A percentile compares a stretch with the other conserved stretches of the same genome.
Conservation (phyloP, 371 early-diverging fungal genomes). For the Mucor plumbeus region DNA sequence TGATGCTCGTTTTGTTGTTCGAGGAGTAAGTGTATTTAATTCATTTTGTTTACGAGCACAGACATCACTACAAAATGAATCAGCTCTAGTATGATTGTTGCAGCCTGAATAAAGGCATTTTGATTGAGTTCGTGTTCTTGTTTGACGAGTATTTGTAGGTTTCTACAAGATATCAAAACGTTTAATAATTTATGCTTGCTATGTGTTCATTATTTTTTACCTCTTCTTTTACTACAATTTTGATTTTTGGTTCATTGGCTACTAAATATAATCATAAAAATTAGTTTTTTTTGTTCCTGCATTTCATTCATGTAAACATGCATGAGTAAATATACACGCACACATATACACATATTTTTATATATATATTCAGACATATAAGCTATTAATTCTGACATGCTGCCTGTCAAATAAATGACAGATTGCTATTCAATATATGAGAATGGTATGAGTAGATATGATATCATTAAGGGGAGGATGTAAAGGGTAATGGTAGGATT, state of each 20-base stretch:
- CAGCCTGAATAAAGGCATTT: constrained; percentile 43
- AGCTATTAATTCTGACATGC: background rate
- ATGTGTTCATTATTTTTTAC: background rate
- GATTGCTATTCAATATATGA: too few relatives aligned
- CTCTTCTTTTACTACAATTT: background rate
- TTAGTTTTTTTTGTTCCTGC: background rate
- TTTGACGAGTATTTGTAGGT: constrained; percentile 16
- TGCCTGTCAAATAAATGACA: background rate
- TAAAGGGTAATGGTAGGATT: too few relatives aligned
- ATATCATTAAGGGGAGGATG: too few relatives aligned
- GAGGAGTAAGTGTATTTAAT: background rate
- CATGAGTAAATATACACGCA: background rate
- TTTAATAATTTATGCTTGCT: background rate
- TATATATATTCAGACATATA: background rate
- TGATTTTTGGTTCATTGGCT: background rate
- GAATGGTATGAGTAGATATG: too few relatives aligned
- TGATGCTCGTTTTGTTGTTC: background rate
- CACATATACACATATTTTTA: background rate
- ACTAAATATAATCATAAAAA: background rate
- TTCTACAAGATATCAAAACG: background rate
- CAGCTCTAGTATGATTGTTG: constrained; percentile 40
- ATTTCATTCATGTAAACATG: background rate
- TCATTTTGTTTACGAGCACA: constrained; percentile 37
- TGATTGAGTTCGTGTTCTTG: constrained; percentile 24
- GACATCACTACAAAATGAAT: constrained; percentile 54